These are phyloP conservation scores for Psilocybe azurescens DNA, from an alignment of 768 basidiomycete genomes.

Conservation along the genomic window DNA sequence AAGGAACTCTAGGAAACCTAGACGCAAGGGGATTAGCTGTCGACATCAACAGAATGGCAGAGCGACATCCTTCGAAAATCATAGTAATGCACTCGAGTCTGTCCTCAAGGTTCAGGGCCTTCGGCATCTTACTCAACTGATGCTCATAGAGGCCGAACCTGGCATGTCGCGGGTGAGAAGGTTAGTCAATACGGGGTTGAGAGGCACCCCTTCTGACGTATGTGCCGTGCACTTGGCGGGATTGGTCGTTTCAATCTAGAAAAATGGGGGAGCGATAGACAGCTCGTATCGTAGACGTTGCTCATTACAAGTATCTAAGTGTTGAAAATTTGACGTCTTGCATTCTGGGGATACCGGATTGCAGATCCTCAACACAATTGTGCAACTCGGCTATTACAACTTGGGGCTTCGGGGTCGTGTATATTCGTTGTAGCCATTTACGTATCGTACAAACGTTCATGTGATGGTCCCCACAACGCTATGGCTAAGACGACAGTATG, in stretches of 20 bases:
- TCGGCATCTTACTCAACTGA: background rate
- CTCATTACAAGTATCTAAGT: background rate
- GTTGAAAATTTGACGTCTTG: background rate
- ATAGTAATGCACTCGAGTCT: background rate
- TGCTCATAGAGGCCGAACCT: background rate
- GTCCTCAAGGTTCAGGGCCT: background rate
- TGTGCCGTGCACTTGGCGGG: background rate
- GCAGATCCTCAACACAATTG: background rate
- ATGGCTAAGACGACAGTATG: background rate
- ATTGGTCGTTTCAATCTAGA: background rate
- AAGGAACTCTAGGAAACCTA: background rate
- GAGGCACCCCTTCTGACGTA: background rate
- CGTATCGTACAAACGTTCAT: background rate
- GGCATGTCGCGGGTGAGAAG: background rate
- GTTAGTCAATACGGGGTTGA: background rate
- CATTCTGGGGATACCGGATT: background rate
- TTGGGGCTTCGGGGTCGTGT: too few species aligned
- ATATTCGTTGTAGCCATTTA: background rate
- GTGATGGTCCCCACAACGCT: background rate
- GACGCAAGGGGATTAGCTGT: background rate
- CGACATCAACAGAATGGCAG: background rate
- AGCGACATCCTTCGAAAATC: background rate
- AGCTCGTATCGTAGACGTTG: background rate
- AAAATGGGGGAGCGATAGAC: background rate
- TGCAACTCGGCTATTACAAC: background rate